phyloP scores from a whole-genome alignment of 2,329 filamentous ascomycete species.

The Rutstroemia sp. region DNA sequence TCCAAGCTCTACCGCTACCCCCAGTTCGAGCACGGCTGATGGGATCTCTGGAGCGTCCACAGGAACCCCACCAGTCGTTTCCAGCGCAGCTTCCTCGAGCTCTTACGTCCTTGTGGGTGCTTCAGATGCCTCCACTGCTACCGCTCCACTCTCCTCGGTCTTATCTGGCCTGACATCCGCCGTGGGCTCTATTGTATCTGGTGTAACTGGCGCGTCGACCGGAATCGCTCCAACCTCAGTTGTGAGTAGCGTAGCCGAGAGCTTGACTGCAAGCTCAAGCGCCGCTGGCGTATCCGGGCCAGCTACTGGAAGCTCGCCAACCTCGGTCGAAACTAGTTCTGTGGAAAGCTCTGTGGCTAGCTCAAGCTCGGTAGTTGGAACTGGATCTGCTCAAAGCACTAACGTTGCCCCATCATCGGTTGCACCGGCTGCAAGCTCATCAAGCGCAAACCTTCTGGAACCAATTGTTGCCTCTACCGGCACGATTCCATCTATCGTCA shows the following conservation, averaged over 20 bases:
- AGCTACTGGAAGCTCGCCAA: background rate
- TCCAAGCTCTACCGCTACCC: background rate
- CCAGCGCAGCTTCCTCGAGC: background rate
- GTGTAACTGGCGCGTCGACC: background rate
- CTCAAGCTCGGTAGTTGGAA: background rate
- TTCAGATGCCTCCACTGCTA: background rate
- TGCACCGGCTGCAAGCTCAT: background rate
- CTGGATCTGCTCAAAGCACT: background rate
- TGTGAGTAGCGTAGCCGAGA: background rate
- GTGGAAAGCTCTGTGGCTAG: background rate
- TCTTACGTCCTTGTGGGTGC: slow-evolving; percentile 1
- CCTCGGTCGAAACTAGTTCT: background rate
- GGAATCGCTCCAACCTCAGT: background rate
- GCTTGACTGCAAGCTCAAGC: background rate
- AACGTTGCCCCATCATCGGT: background rate
- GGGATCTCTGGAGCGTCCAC: slow-evolving; percentile 2
- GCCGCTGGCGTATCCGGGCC: background rate
- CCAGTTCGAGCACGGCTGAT: background rate
- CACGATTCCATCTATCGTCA: slow-evolving; percentile 5
- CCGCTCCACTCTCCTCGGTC: background rate
- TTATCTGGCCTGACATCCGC: background rate
- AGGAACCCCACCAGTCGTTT: background rate
- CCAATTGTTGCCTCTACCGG: slow-evolving; percentile 12
- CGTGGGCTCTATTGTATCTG: background rate
- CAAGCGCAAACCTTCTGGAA: slow-evolving; percentile 3